Evolutionary conservation across 345 rosid species (phyloP).

Genomic region (Citrus sp.): DNA sequence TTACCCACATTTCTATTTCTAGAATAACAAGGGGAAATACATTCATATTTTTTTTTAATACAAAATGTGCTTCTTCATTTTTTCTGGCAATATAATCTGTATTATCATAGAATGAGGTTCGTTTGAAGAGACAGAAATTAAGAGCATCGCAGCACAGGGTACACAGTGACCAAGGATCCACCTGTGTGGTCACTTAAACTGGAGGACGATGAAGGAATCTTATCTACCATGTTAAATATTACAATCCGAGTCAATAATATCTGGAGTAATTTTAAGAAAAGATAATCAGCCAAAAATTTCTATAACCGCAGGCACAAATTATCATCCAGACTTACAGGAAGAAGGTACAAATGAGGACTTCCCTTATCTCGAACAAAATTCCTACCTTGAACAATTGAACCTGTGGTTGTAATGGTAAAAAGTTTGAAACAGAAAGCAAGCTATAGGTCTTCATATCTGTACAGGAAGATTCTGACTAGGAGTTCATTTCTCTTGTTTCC

Average conservation of each 20-base stretch:
- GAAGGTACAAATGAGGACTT: background rate
- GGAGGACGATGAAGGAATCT: background rate
- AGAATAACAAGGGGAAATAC: too few species aligned
- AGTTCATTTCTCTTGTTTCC: conserved; percentile 1
- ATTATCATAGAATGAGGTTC: too few species aligned
- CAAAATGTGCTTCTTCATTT: too few species aligned
- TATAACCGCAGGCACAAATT: background rate
- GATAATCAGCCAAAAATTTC: background rate
- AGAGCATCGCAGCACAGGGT: background rate
- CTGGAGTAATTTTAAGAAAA: background rate
- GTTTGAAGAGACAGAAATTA: too few species aligned
- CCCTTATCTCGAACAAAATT: background rate
- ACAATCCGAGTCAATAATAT: background rate
- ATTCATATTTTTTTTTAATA: too few species aligned
- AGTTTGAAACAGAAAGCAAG: background rate
- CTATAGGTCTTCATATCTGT: background rate
- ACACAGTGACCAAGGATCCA: background rate
- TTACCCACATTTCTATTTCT: too few species aligned
- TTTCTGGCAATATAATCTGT: too few species aligned
- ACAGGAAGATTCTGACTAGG: background rate
- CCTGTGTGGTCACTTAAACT: background rate
- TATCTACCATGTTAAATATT: background rate
- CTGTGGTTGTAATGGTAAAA: background rate
- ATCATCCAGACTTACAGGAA: background rate
- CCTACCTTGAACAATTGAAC: background rate